Evolutionary conservation across 2,329 filamentous ascomycete species (phyloP), one percentile per base, ranked within the genome.

Genomic region (Ceratocystis variospora): DNA sequence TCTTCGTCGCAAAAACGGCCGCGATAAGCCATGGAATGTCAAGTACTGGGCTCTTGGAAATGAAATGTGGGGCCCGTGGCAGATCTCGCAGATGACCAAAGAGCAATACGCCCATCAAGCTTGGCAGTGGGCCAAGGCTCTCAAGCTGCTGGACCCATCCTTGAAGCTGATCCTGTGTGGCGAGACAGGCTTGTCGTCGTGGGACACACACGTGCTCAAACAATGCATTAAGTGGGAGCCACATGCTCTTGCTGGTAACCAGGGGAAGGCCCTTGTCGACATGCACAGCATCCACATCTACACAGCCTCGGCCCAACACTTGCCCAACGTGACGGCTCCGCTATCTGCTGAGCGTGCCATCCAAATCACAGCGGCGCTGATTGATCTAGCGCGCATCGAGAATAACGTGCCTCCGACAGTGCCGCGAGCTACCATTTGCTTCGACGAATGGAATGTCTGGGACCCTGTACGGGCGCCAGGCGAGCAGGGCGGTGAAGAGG

Each of bases 41-140:
- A 90, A 89, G 76, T 93, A 92, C 79, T 94, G 89, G 89, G 88
- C 88, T 1, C 81, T 94, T 31, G 89, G 89, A 8, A 94, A 94
- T 75, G 85, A 88, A 73, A 79, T 81, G 74, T 87, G 82, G 81
- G 85, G 85, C 3, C 81, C 83, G 19, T 87, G 80, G 80, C 85
- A 88, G 74, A 82, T 88, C 67, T 84, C 80, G 70, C 83, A 87
- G 75, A 81, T 84, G 79, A 87, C 84, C 69, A 84, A 86, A 73
- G 84, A 87, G 71, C 83, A 83, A 75, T 89, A 88, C 73, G 83
- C 85, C 55, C 83, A 85, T 72, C 83, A 84, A 72, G 86, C 86
- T 1, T 82, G 80, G 71, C 86, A 88, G 73, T 89, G 86, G 86
- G 86, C 85, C 50, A 89, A 88, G 75, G 85, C 86, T 0, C 76